phyloP scores from a whole-genome alignment of 2,329 filamentous ascomycete genomes.

The Emmonsiellopsis sp. region DNA sequence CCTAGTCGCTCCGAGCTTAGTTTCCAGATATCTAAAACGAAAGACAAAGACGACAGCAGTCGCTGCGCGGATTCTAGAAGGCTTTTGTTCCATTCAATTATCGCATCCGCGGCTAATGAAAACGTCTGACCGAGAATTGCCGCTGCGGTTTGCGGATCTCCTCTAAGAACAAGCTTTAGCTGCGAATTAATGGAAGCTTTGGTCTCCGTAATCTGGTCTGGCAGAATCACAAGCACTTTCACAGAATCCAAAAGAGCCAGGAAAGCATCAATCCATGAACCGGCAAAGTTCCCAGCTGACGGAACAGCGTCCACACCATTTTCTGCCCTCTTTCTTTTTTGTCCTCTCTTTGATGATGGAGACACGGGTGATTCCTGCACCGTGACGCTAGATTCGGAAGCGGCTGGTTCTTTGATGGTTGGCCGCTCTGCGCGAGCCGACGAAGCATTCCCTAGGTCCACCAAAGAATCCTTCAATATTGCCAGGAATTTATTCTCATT shows the following conservation, averaged over 20 bases:
- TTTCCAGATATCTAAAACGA: slow-evolving; percentile 29
- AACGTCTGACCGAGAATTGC: slow-evolving; percentile 28
- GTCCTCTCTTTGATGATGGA: slow-evolving; percentile 16
- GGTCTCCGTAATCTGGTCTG: slow-evolving; percentile 8
- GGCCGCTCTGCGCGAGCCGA: slow-evolving; percentile 8
- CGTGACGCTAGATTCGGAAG: slow-evolving; percentile 27
- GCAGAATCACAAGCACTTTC: slow-evolving; percentile 4
- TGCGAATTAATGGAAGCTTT: slow-evolving; percentile 23
- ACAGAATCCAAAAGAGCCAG: slow-evolving; percentile 5
- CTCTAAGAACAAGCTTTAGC: slow-evolving; percentile 29
- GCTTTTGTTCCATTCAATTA: not conserved
- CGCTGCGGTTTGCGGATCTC: slow-evolving; percentile 25
- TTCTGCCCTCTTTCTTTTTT: slow-evolving; percentile 29
- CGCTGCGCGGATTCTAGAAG: slow-evolving; percentile 13
- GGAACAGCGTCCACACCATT: slow-evolving; percentile 11
- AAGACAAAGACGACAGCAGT: slow-evolving; percentile 24
- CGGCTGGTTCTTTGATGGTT: slow-evolving; percentile 19
- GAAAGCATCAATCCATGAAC: slow-evolving; percentile 4
- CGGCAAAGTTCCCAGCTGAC: not conserved
- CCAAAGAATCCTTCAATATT: slow-evolving; percentile 56
- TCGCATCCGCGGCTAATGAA: slow-evolving; percentile 15
- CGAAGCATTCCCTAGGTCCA: slow-evolving; percentile 39
- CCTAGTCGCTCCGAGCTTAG: slow-evolving; percentile 25
- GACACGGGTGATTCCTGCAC: slow-evolving; percentile 18
- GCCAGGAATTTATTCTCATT: slow-evolving; percentile 59